Base-by-base conservation (phyloP, 73 alveolate species). In the Paramecium bursaria region DNA sequence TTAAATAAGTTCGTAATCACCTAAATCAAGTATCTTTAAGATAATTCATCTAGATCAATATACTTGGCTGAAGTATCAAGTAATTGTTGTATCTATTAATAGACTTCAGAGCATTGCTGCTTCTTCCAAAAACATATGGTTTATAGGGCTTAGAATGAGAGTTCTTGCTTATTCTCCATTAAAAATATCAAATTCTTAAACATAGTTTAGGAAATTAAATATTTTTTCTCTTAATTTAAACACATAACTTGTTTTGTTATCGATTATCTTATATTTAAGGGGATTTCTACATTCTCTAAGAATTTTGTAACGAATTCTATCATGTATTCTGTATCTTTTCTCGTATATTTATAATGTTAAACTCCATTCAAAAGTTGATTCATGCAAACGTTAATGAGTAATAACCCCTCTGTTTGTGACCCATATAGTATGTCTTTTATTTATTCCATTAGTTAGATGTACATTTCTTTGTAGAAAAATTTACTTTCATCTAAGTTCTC, bases 401-500 rank as follows among this genome's bases (percentile, higher is more conserved):
- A n/a, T 57, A 30, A 42, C 6, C 76, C 76, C 33, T 57, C 29
- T 14, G 27, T 57, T 5, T 23, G 33, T 27, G 25, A 57, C 33
- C 33, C 33, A 30, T 30, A 57, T n/a, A 57, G 17, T 0, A 14
- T 50, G 15, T n/a, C 76, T 22, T 57, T 57, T 26, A 57, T 57
- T 30, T 57, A 30, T 25, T 57, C 76, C 9, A 57, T 21, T 15
- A 57, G 19, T 23, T 23, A 14, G 26, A 57, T 10, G 17, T 57
- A 57, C 27, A 50, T 50, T 11, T 57, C 21, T 30, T 57, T 57
- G 33, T 57, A 57, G 33, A 57, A 57, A 30, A 57, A 11, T 29
- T 57, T 57, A n/a, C n/a, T n/a, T n/a, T n/a, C n/a, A n/a, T n/a
- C n/a, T n/a, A n/a, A n/a, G n/a, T n/a, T n/a, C n/a, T n/a, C n/a